These are phyloP conservation scores for Pleurotus ostreatus DNA, from an alignment of 768 basidiomycete species.

Conservation along the genomic window DNA sequence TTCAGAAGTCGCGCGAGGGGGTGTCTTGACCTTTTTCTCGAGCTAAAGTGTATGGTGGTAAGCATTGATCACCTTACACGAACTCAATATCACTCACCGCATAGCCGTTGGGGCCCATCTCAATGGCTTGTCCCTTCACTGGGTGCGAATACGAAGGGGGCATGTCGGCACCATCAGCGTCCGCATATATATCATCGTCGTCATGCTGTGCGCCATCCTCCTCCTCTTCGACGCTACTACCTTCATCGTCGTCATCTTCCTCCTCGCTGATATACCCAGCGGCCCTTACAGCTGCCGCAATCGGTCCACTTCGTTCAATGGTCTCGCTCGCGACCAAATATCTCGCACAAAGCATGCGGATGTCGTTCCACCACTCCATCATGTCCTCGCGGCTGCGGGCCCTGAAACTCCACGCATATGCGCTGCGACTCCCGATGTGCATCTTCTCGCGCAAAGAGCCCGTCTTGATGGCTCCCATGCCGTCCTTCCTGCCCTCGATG, in stretches of 20 bases:
- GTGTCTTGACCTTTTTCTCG: conserved; percentile 30
- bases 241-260: conserved; percentile 54
- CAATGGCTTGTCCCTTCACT: conserved; percentile 33
- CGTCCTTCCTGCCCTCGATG: conserved; percentile 89
- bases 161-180: conserved; percentile 35
- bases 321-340: conserved; percentile 93
- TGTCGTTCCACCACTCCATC: conserved; percentile 99
- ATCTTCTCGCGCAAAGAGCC: conserved; percentile 46
- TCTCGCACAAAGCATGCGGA: conserved; percentile 87
- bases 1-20: conserved; percentile 10
- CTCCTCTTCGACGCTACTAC: conserved; percentile 54
- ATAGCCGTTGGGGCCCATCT: conserved; percentile 53
- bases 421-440: conserved; percentile 23
- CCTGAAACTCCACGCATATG: conserved; percentile 87
- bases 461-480: conserved; percentile 59
- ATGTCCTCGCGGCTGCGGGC: conserved; percentile 89
- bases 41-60: conserved; percentile 16
- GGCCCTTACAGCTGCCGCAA: too few species aligned
- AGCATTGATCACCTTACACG: too few species aligned
- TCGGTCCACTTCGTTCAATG: conserved; percentile 89
- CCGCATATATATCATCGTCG: conserved; percentile 33
- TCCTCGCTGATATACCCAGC: conserved; percentile 82
- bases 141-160: conserved; percentile 63
- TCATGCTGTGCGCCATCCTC: conserved; percentile 49
- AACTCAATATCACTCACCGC: conserved; percentile 57